These are phyloP conservation scores for Begonia fuchsioides DNA, from an alignment of 306 rosid genomes.

Conservation along the genomic window DNA sequence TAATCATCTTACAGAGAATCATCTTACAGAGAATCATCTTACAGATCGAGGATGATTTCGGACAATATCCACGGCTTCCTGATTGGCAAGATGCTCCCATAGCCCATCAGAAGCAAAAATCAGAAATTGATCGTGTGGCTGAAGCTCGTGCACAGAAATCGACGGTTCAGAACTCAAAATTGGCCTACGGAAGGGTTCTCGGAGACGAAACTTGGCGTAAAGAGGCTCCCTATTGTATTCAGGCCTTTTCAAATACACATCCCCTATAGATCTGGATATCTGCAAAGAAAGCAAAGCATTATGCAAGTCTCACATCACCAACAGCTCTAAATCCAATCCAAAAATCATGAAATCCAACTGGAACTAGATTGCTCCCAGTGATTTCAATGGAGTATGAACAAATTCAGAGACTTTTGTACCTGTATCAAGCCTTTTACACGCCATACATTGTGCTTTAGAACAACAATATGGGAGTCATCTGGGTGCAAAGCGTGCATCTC, in stretches of 20 bases:
- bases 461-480: constrained; percentile 69
- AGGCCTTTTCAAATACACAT: constrained; percentile 65
- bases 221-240: constrained; percentile 79
- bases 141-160: constrained; percentile 59
- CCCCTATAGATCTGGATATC: constrained; percentile 85
- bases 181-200: constrained; percentile 61
- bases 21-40: constrained; percentile 46
- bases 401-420: constrained; percentile 21
- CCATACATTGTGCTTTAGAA: constrained; percentile 92
- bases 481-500: constrained; percentile 96
- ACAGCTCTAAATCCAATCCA: too few species aligned
- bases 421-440: constrained; percentile 97
- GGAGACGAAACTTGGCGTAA: constrained; percentile 67
- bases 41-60: constrained; percentile 57
- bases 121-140: constrained; percentile 59
- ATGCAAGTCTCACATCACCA: too few species aligned
- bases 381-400: too few species aligned
- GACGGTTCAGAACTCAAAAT: constrained; percentile 85
- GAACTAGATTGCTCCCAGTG: too few species aligned
- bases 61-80: constrained; percentile 67
- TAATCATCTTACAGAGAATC: not conserved
- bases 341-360: too few species aligned
- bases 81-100: constrained; percentile 94
- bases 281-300: constrained; percentile 15
- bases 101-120: constrained; percentile 91